Base-by-base conservation (phyloP, 768 basidiomycete species). In the Podaxis pistillaris region DNA sequence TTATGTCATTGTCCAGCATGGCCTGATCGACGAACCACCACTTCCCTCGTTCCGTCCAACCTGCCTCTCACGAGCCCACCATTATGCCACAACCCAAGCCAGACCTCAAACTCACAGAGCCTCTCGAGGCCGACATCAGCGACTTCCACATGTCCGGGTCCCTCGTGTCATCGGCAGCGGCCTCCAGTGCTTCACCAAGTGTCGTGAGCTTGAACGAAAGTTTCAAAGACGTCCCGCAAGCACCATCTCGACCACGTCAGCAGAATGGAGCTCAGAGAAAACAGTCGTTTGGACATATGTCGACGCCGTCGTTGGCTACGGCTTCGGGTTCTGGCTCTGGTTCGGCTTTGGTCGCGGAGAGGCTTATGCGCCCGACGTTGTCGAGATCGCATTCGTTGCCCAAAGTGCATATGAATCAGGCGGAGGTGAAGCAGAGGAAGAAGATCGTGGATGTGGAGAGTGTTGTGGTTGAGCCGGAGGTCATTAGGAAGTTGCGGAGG, bases 311-410 rank as follows among this genome's bases (percentile, higher is more conserved):
- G 15, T 30, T 55, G 15, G 17, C 26, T 7, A 26, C 49, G 17
- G 44, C 44, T 46, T 19, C 19, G 17, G 44, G 44, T 46, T 17
- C 19, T n/a, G 44, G 44, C 2, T 9, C 44, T 8, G 44, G 44
- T 7, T 44, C 59, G 22, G 8, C 53, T 12, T n/a, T 22, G 26
- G 51, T 49, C 17, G 54, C 46, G 13, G 44, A 47, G 12, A 54
- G 44, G 36, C 11, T 24, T 15, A 12, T 12, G 6, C 55, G 54
- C 7, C 55, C 61, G 8, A 36, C 41, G 12, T 59, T 83, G 8
- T 71, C 77, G 26, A 78, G 83, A 19, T 84, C 84, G 12, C 76
- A 71, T 55, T 85, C 85, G 1, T 70, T 81, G 51, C 81, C 85
- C 3, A 69, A 76, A 22, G 69, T 79, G 19, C 72, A 70, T 6